Evolutionary conservation across 306 rosid genomes (phyloP), one percentile per base, ranked within the genome.

Genomic region (Corylus avellana): DNA sequence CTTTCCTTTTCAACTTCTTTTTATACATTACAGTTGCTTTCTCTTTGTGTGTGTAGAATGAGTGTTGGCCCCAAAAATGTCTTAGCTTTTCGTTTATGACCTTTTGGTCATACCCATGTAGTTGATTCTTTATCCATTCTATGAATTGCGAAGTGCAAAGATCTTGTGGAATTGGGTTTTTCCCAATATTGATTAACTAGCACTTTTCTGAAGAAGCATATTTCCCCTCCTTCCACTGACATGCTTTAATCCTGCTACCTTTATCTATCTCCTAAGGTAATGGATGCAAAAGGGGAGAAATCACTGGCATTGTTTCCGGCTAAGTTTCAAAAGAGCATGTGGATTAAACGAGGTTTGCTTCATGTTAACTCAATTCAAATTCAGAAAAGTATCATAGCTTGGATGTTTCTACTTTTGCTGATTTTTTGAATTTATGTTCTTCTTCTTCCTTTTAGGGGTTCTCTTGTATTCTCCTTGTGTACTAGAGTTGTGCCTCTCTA

Each of bases 291-390:
- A 47, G 97, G 98, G 9, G 85, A 83, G 75, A 88, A 86, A 55
- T 93, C 88, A 39, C 79, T 95, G 70, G 98, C 98, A 20, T 78
- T 92, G 66, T 89, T 92, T 87, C 98, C 97, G 47, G 98, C 98
- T 8, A 95, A 90, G 90, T 92, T 95, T 83, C 93, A 87, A 69
- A 92, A 85, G 81, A 95, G 94, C 88, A 89, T 95, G 97, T 95
- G 98, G 98, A 95, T 95, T 2, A 95, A 85, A 80, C 91, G 85
- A 91, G 98, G 98, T 95, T 51, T 73, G 86, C 81, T 64, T 77
- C 76, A 14, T 39, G 69, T 58, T 22, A 70, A 29, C 7, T 27
- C 42, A 57, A 20, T 2, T 62, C 69, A 44, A 37, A 42, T 14
- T 69, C 27, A 42, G 73, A 69, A 69, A 69, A 17, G 13, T 32